These are phyloP conservation scores for Pisolithus tinctorius DNA, from an alignment of 768 basidiomycete species.

Conservation along the genomic window DNA sequence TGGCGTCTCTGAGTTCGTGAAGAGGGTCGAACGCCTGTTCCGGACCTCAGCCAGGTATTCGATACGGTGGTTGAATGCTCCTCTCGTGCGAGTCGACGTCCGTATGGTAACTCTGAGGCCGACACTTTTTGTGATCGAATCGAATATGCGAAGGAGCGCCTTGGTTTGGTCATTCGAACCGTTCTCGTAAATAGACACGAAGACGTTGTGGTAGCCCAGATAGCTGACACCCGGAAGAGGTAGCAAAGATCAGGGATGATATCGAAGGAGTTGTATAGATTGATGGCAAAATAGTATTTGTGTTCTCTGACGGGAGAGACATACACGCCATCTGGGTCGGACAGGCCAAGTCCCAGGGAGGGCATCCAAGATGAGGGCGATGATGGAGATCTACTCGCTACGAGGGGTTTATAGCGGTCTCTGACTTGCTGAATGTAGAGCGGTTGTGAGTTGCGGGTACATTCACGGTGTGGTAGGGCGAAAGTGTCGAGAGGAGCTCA, in stretches of 20 bases:
- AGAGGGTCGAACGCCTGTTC: conserved; percentile 95
- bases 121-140: conserved; percentile 82
- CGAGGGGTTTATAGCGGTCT: conserved; percentile 78
- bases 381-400: conserved; percentile 62
- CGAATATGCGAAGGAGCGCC: conserved; percentile 90
- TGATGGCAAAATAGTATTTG: conserved; percentile 99
- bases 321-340: conserved; percentile 33
- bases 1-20: conserved; percentile 85
- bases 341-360: conserved; percentile 38
- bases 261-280: conserved; percentile 99
- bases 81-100: conserved; percentile 86
- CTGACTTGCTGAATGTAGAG: conserved; percentile 79
- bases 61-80: conserved; percentile 98
- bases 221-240: conserved; percentile 89
- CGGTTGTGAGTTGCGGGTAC: conserved; percentile 77
- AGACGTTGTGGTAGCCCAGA: conserved; percentile 98
- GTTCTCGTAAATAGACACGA: conserved; percentile 98
- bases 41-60: conserved; percentile 99
- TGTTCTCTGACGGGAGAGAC: conserved; percentile 53
- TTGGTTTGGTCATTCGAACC: conserved; percentile 99
- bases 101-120: conserved; percentile 92
- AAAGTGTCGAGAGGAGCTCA: conserved; percentile 78
- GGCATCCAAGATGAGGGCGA: conserved; percentile 56
- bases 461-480: conserved; percentile 91
- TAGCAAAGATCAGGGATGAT: conserved; percentile 95